These are phyloP conservation scores for Blastomyces percursus DNA, from an alignment of 2,329 filamentous ascomycete genomes.

Conservation along the genomic window DNA sequence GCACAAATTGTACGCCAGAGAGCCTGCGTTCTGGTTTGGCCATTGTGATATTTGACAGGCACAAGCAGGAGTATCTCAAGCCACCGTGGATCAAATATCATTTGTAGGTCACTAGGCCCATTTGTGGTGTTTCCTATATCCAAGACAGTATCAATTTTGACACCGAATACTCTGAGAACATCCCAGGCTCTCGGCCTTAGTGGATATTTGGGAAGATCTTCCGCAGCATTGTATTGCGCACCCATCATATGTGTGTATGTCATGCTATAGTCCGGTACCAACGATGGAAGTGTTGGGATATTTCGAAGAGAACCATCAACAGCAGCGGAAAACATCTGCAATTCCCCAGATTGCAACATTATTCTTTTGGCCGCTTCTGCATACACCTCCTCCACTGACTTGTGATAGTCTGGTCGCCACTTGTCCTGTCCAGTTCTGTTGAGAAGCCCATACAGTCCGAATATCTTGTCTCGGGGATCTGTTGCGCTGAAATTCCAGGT, in stretches of 20 bases:
- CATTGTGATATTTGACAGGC: constrained; percentile 8
- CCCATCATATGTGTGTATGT: constrained; percentile 9
- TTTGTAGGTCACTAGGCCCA: constrained; percentile 2
- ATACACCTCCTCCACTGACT: constrained; percentile 11
- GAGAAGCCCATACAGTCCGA: constrained; percentile 10
- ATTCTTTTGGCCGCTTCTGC: constrained; percentile 10
- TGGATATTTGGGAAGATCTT: constrained; percentile 4
- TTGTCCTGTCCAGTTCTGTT: neutral
- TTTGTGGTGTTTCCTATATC: constrained; percentile 8
- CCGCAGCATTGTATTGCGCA: constrained; percentile 4
- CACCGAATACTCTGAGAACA: constrained; percentile 6
- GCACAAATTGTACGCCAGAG: constrained; percentile 13
- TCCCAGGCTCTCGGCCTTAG: constrained; percentile 4
- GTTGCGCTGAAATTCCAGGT: constrained; percentile 9
- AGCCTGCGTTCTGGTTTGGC: constrained; percentile 9
- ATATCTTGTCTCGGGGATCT: constrained; percentile 13
- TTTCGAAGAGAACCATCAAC: constrained; percentile 9
- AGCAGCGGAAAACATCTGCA: constrained; percentile 8
- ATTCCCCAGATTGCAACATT: constrained; percentile 5
- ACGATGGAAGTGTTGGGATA: constrained; percentile 10
- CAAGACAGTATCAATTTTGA: constrained; percentile 10
- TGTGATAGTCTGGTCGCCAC: constrained; percentile 10
- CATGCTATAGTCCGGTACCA: constrained; percentile 11
- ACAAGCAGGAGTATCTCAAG: constrained; percentile 9
- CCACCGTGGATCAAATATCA: constrained; percentile 13